Percentiles rank a stretch among this genome's conserved stretches.
Conservation (phyloP, 1,284 basidiomycete species). For the Mycena citricolor region DNA sequence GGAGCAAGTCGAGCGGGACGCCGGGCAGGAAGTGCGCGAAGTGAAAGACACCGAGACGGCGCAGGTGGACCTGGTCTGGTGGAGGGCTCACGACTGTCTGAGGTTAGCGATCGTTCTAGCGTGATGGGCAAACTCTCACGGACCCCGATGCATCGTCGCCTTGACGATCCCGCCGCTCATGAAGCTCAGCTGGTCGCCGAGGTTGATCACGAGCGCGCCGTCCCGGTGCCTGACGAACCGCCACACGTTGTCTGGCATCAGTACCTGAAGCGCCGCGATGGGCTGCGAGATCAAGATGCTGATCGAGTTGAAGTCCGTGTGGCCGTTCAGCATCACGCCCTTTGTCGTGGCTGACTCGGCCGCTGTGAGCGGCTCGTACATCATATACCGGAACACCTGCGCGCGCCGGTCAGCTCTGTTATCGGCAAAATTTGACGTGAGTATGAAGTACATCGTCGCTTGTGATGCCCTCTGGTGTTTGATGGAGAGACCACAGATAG, state of each 20-base stretch:
- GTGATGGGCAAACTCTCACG: neutral
- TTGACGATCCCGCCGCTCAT: constrained; percentile 44
- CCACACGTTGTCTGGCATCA: constrained; percentile 47
- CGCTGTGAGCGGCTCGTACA: constrained; percentile 39
- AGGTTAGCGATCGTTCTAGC: neutral
- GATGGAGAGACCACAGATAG: constrained; percentile 34
- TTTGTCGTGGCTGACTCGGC: constrained; percentile 38
- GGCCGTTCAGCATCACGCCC: constrained; percentile 42
- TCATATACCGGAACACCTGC: constrained; percentile 47
- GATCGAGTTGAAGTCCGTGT: constrained; percentile 44
- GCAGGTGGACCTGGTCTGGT: constrained; percentile 38
- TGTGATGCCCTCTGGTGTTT: constrained; percentile 28
- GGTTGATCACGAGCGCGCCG: constrained; percentile 43
- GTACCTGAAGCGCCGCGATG: constrained; percentile 48
- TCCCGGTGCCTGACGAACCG: constrained; percentile 44
- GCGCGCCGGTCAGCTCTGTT: neutral
- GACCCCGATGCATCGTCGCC: constrained; percentile 45
- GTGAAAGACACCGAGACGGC: constrained; percentile 46
- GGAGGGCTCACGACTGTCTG: constrained; percentile 40
- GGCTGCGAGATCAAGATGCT: constrained; percentile 45
- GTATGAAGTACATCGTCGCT: constrained; percentile 32
- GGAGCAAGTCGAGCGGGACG: constrained; percentile 30
- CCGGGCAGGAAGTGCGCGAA: constrained; percentile 38
- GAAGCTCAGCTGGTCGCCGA: constrained; percentile 46
- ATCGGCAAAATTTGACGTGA: neutral